Base-by-base conservation (phyloP, 805 yeast genomes). In the Candida nonsorbophila region DNA sequence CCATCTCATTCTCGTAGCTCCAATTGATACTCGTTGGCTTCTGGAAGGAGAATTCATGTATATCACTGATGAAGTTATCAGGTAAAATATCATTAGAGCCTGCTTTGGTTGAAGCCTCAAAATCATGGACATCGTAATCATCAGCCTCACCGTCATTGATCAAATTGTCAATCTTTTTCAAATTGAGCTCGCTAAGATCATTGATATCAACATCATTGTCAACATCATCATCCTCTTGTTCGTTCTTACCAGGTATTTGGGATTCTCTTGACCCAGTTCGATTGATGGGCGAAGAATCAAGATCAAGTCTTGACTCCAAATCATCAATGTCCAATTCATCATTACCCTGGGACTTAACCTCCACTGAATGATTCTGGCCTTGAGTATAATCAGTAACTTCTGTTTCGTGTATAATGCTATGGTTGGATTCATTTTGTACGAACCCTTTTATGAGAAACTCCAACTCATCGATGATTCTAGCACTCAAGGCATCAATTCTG, bases 391-490 rank as follows among this genome's bases (percentile, higher is more conserved):
- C 28, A 9, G 35, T 33, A 7, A 38, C 30, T 11, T 43, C 47
- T 11, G 44, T 51, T 27, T 50, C 53, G 14, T 30, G 27, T 4
- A 40, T 30, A 7, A 47, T 42, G 4, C 42, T 42, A 14, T 37
- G 38, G 14, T 41, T 36, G 3, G 40, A 28, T 14, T 44, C 51
- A 22, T 31, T 38, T 11, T 39, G 40, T 11, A 57, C 45, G 42
- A 72, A 76, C 42, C 64, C 62, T 7, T 74, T 45, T 4, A 75
- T 60, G 26, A 77, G 52, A 37, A 54, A 68, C 43, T 78, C 82
- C 26, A 79, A 69, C 47, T 83, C 88, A 40, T 77, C 81, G 16
- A 80, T 68, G 3, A 83, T 76, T 46, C 86, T 62, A 3, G 85
- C 85, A 50, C 85, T 76, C 33, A 83, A 52, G 6, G 79, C 58